These are phyloP conservation scores for Epichloe brachyelytri DNA, from an alignment of 2,329 filamentous ascomycete species.

Conservation along the genomic window DNA sequence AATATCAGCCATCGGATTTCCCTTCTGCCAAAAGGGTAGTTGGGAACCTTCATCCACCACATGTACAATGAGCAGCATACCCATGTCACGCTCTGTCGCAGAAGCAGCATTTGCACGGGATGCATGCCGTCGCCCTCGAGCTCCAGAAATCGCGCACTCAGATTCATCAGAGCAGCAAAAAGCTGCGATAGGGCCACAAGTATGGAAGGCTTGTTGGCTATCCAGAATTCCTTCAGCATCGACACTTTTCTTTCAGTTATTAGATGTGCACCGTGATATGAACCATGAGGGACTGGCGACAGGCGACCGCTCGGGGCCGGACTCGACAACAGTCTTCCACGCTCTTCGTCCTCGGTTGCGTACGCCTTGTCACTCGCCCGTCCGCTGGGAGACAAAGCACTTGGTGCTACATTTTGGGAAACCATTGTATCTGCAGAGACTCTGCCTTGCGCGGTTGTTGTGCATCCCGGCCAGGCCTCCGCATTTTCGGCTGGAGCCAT, in stretches of 20 bases:
- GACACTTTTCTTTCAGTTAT: neutral
- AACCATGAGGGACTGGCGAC: slow-evolving; percentile 8
- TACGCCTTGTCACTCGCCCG: neutral
- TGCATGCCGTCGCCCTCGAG: slow-evolving; percentile 59
- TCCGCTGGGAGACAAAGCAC: slow-evolving; percentile 1
- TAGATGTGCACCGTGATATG: neutral
- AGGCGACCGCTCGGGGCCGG: slow-evolving; percentile 11
- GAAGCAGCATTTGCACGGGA: slow-evolving; percentile 74
- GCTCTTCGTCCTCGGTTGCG: neutral
- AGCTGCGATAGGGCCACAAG: slow-evolving; percentile 65
- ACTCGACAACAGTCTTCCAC: slow-evolving; percentile 11
- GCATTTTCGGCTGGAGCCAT: neutral
- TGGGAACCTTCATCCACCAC: slow-evolving; percentile 52
- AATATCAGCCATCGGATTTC: slow-evolving; percentile 57
- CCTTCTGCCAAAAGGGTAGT: slow-evolving; percentile 56
- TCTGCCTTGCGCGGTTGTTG: neutral
- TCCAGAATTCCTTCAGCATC: slow-evolving; percentile 35
- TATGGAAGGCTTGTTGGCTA: slow-evolving; percentile 56
- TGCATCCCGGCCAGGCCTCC: neutral
- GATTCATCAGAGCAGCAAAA: slow-evolving; percentile 78
- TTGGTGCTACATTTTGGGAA: neutral
- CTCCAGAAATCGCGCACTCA: slow-evolving; percentile 64
- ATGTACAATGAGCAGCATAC: slow-evolving; percentile 58
- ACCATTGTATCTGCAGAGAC: neutral
- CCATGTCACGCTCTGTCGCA: slow-evolving; percentile 63